phyloP scores from a whole-genome alignment of 1,284 basidiomycete genomes.

The Fistulinella cinereoalba region DNA sequence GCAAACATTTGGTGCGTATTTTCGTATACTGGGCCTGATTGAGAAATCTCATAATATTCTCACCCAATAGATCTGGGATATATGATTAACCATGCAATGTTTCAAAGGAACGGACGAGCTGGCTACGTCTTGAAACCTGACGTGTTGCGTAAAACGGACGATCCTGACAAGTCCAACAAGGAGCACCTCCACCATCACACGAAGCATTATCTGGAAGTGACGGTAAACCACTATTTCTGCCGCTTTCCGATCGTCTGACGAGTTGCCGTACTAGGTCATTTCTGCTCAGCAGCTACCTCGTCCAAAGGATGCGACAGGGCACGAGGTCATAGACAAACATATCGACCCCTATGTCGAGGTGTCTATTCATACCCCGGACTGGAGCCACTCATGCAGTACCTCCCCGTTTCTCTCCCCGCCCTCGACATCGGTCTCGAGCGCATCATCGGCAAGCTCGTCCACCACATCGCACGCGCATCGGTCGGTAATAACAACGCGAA shows the following conservation, averaged over 20 bases:
- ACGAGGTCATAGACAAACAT: constrained; percentile 58
- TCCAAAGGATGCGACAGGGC: constrained; percentile 61
- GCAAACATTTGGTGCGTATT: constrained; percentile 84
- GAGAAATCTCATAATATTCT: no score
- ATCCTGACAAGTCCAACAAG: constrained; percentile 56
- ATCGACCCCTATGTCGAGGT: constrained; percentile 80
- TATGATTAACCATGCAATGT: constrained; percentile 94
- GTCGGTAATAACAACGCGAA: constrained; percentile 53
- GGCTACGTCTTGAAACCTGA: constrained; percentile 93
- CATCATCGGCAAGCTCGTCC: not conserved
- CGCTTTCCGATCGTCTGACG: not conserved
- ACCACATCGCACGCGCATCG: constrained; percentile 15
- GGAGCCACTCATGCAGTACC: constrained; percentile 36
- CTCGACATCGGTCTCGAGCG: not conserved
- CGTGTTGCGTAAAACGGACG: constrained; percentile 64
- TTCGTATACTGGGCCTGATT: no score
- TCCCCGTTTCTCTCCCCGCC: constrained; percentile 18
- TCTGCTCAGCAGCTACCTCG: constrained; percentile 93
- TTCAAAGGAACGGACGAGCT: constrained; percentile 78
- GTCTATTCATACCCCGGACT: constrained; percentile 73
- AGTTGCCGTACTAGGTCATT: constrained; percentile 55
- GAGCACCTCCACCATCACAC: constrained; percentile 55
- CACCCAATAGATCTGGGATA: constrained; percentile 68
- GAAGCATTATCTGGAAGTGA: constrained; percentile 64
- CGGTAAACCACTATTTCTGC: constrained; percentile 37